These are phyloP conservation scores for Blastobotrys raffinosifermentans DNA, from an alignment of 1,139 yeast genomes.

Conservation along the genomic window DNA sequence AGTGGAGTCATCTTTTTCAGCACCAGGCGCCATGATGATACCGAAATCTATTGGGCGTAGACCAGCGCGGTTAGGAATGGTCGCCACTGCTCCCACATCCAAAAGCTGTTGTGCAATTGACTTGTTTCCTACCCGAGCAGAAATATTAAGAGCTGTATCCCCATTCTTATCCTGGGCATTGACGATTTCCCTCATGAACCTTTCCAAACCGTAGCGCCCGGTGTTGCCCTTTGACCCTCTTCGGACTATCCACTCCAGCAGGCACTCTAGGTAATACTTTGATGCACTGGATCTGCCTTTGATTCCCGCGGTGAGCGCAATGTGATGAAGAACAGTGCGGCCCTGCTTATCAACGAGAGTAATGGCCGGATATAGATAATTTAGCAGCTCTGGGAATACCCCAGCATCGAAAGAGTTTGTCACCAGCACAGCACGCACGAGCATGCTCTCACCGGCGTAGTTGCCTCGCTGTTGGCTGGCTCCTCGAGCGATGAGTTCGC, in stretches of 20 bases:
- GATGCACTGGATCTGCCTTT: constrained; percentile 64
- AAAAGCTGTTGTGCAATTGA: constrained; percentile 75
- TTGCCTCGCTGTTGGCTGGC: constrained; percentile 65
- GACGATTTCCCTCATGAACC: constrained; percentile 59
- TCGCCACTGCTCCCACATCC: constrained; percentile 82
- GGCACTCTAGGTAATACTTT: constrained; percentile 67
- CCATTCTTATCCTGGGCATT: constrained; percentile 81
- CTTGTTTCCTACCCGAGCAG: constrained; percentile 80
- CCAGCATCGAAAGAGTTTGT: constrained; percentile 77
- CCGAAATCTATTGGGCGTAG: constrained; percentile 85
- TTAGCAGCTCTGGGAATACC: constrained; percentile 67
- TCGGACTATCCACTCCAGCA: constrained; percentile 75
- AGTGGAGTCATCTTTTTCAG: background rate
- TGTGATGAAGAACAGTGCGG: constrained; percentile 88
- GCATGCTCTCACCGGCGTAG: constrained; percentile 82
- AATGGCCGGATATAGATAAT: constrained; percentile 69
- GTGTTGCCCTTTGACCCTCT: constrained; percentile 39
- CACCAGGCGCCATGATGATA: constrained; percentile 26
- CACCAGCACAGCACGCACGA: constrained; percentile 82
- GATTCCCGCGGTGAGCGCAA: constrained; percentile 71
- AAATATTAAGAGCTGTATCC: constrained; percentile 79
- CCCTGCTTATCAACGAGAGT: constrained; percentile 68
- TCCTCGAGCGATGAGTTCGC: constrained; percentile 66
- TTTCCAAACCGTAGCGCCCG: constrained; percentile 48
- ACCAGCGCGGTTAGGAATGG: constrained; percentile 75